Evolutionary conservation across 179 eudicot genomes (phyloP).

Genomic region (Nepenthes alata): DNA sequence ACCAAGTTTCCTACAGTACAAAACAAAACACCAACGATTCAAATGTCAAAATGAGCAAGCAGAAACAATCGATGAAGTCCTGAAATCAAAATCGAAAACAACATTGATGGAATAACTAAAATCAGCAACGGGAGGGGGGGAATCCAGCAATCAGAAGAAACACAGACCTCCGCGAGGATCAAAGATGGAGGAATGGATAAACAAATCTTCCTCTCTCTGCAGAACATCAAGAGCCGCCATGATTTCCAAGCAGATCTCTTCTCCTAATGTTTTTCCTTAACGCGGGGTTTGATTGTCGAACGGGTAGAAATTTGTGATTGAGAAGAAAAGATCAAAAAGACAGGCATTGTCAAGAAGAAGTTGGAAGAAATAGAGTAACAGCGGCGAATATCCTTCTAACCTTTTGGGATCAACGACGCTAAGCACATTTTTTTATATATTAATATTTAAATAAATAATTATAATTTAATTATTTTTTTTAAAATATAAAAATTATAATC

Average conservation of each 20-base stretch:
- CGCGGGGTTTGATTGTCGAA: neutral
- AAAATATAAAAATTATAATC: no score
- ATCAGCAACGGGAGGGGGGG: neutral
- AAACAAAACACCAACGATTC: neutral
- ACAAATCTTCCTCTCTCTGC: constrained; percentile 23
- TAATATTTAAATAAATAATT: no score
- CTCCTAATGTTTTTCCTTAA: neutral
- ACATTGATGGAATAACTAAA: neutral
- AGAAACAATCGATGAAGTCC: neutral
- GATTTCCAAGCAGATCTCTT: neutral
- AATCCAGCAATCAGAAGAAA: neutral
- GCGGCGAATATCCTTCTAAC: no score
- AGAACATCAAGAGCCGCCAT: constrained; percentile 26
- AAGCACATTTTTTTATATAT: no score
- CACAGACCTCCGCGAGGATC: constrained; percentile 20
- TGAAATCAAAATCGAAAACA: neutral
- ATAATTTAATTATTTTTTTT: no score
- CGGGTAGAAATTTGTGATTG: neutral
- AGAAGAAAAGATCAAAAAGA: no score
- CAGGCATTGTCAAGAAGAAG: no score
- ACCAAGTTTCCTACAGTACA: constrained; percentile 34
- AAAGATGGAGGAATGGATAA: constrained; percentile 31
- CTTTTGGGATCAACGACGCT: no score
- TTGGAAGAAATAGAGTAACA: no score
- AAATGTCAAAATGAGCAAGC: neutral